Evolutionary conservation across 176 grass and related monocot species (phyloP), one percentile per base, ranked within the genome.

Genomic region (Oryza nivara): DNA sequence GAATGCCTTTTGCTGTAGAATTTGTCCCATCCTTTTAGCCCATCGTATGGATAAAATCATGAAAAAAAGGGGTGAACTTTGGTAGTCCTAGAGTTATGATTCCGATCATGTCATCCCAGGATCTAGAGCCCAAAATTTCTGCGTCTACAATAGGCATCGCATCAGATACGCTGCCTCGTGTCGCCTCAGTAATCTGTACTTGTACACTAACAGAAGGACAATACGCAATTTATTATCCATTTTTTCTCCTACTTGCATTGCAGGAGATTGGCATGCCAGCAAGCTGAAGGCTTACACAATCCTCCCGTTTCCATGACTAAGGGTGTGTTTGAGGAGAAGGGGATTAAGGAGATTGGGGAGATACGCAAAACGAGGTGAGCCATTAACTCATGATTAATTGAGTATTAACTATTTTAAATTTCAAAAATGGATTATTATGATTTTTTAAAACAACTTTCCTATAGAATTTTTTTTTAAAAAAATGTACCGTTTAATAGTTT

Each of bases 11-110:
- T 15, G 22, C 61, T 11, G 56, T 74, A 65, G 25, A 73, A 74
- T 22, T 76, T 76, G 82, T 81, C 82, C 41, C 38, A 58, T 78
- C 28, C 84, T 47, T 73, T 58, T 58, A 19, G 6, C 52, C 81
- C 9, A 47, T 23, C 51, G 2, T 16, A 51, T 52, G 4, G 14
- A 52, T 52, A 15, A 16, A 52, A 52, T 52, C 49, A 52, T 6
- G 63, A 64, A 47, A 1, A 36, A 64, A 26, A 58, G 1, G 15
- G 5, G 16, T 40, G 3, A 9, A 1, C 3, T 34, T 36, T 0
- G 72, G 65, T 38, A 32, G 30, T 32, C 30, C 30, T 32, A 36
- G 35, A 36, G 35, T 35, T 35, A 17, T 32, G 14, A 61, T 20
- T 65, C 58, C 45, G 11, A 34, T 10, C 80, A 8, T 47, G 13